Evolutionary conservation across 2,329 filamentous ascomycete species (phyloP).

Genomic region (Ophiostoma sp.): DNA sequence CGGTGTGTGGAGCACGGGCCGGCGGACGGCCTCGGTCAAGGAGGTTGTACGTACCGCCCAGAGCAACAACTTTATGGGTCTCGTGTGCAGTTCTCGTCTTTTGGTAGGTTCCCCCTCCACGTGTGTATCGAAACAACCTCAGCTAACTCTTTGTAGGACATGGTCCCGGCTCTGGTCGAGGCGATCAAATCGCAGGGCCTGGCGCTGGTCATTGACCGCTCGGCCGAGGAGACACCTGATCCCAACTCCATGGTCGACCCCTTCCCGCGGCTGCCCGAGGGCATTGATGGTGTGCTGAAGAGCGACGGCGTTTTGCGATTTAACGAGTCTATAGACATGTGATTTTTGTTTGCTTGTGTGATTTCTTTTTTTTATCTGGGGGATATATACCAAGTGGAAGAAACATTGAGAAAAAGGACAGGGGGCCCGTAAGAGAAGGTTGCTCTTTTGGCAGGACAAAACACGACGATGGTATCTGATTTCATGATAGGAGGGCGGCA

Average conservation of each 20-base stretch:
- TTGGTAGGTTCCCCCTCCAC: constrained; percentile 60
- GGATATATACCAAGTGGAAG: neutral
- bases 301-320: constrained; percentile 87
- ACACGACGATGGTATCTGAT: neutral
- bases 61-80: constrained; percentile 96
- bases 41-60: constrained; percentile 91
- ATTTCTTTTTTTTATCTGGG: neutral
- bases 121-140: constrained; percentile 5
- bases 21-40: constrained; percentile 82
- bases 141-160: constrained; percentile 59
- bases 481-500: neutral
- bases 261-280: constrained; percentile 67
- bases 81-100: constrained; percentile 85
- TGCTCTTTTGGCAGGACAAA: neutral
- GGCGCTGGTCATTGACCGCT: constrained; percentile 86
- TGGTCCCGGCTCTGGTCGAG: constrained; percentile 88
- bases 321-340: constrained; percentile 83
- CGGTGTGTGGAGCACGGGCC: constrained; percentile 58
- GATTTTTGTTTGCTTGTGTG: constrained; percentile 26
- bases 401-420: neutral
- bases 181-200: constrained; percentile 93
- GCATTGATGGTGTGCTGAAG: constrained; percentile 84
- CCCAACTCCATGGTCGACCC: constrained; percentile 46
- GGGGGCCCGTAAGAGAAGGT: neutral
- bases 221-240: constrained; percentile 54